These are phyloP conservation scores for Termitomyces sp. DNA, from an alignment of 768 basidiomycete species.

Conservation along the genomic window DNA sequence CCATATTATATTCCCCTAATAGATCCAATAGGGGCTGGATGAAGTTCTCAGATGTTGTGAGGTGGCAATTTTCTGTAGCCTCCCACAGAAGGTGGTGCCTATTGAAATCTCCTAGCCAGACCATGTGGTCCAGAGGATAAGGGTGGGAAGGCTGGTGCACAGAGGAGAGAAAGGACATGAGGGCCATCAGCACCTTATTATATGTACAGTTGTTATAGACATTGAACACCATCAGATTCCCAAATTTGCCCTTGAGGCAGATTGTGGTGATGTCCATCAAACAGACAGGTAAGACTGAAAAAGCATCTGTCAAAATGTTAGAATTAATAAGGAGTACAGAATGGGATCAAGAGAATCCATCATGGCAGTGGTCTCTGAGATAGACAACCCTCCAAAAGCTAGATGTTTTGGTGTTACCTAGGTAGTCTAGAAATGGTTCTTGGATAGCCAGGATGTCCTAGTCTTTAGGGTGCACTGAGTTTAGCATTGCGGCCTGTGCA, in stretches of 20 bases:
- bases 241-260: background rate
- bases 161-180: too few relatives aligned
- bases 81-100: too few relatives aligned
- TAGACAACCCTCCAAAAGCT: background rate
- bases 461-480: background rate
- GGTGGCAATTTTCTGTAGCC: too few relatives aligned
- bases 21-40: too few relatives aligned
- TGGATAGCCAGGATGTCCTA: background rate
- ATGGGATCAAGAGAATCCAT: background rate
- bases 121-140: too few relatives aligned
- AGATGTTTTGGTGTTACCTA: background rate
- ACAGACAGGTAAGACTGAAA: background rate
- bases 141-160: too few relatives aligned
- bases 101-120: too few relatives aligned
- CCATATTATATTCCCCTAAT: background rate
- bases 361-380: background rate
- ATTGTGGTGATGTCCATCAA: background rate
- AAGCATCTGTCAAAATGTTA: background rate
- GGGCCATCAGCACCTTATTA: background rate
- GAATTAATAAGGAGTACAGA: background rate
- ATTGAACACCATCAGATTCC: slow-evolving; percentile 1
- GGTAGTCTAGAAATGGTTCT: background rate
- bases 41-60: too few relatives aligned
- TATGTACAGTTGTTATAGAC: slow-evolving; percentile 7
- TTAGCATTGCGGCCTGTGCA: too few relatives aligned